These are phyloP conservation scores for Dichomitus squalens DNA, from an alignment of 1,284 basidiomycete species.

Conservation along the genomic window DNA sequence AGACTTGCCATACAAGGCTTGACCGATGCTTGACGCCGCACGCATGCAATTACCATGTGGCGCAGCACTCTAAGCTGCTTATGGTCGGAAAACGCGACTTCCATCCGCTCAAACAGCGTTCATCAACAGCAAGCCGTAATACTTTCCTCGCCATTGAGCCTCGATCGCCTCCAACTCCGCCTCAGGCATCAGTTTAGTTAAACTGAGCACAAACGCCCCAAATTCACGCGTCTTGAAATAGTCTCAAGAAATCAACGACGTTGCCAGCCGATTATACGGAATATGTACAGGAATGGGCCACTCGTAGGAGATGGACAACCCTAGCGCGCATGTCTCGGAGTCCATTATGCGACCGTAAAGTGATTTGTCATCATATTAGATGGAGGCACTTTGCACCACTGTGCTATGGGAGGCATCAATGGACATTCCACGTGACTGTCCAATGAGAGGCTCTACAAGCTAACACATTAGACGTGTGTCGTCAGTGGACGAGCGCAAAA, in stretches of 20 bases:
- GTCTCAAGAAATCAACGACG: background rate
- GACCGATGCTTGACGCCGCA: constrained; percentile 20
- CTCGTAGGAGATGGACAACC: background rate
- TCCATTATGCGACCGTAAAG: background rate
- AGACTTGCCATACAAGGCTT: constrained; percentile 19
- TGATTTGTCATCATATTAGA: background rate
- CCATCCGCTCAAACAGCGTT: background rate
- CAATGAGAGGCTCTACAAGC: background rate
- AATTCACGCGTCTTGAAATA: background rate
- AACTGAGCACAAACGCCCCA: constrained; percentile 9
- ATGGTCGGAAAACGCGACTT: background rate
- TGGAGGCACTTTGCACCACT: background rate
- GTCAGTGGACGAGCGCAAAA: constrained; percentile 3
- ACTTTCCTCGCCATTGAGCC: background rate
- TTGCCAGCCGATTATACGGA: constrained; percentile 4
- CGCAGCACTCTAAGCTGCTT: constrained; percentile 10
- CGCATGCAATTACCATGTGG: constrained; percentile 17
- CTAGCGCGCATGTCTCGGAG: background rate
- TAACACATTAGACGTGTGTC: background rate
- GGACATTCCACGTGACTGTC: constrained; percentile 5
- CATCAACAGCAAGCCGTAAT: background rate
- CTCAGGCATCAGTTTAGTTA: background rate
- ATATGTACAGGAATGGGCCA: constrained; percentile 16
- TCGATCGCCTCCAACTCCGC: background rate
- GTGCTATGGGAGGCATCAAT: constrained; percentile 1